Conservation (phyloP, 345 rosid genomes). For the Eucalyptus lansdowneana region DNA sequence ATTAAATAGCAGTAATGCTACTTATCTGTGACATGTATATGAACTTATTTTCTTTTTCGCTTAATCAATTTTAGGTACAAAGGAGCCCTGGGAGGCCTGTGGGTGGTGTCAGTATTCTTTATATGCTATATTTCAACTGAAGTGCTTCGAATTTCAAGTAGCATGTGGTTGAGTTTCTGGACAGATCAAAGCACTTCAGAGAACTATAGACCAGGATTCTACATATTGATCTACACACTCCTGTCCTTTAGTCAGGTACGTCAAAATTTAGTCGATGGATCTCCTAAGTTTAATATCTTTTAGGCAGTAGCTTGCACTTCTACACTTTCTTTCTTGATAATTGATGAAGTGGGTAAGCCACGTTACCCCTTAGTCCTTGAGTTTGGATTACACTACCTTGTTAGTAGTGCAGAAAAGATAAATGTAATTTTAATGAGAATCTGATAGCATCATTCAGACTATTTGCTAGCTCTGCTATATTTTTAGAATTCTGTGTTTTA, state of each 20-base stretch:
- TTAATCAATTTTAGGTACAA: constrained; percentile 37
- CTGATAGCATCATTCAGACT: no score
- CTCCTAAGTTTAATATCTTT: not conserved
- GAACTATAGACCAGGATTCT: not conserved
- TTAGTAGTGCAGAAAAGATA: not conserved
- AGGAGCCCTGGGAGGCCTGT: constrained; percentile 76
- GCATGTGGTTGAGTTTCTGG: not conserved
- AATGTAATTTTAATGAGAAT: no score
- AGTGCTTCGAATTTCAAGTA: not conserved
- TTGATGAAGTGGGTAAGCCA: no score
- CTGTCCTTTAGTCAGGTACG: not conserved
- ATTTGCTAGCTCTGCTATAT: not conserved
- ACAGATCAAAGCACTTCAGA: not conserved
- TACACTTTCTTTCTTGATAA: not conserved
- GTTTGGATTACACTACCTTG: not conserved
- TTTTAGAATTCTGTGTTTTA: not conserved
- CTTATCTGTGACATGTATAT: not conserved
- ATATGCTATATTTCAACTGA: not conserved
- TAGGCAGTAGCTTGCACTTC: not conserved
- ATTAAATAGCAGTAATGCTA: not conserved
- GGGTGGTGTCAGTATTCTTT: constrained; percentile 45
- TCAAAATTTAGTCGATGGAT: not conserved
- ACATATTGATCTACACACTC: not conserved
- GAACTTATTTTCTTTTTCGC: not conserved
- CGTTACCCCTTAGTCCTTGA: not conserved